Evolutionary conservation across 1,284 basidiomycete genomes (phyloP).

Genomic region (Peniophora sp.): DNA sequence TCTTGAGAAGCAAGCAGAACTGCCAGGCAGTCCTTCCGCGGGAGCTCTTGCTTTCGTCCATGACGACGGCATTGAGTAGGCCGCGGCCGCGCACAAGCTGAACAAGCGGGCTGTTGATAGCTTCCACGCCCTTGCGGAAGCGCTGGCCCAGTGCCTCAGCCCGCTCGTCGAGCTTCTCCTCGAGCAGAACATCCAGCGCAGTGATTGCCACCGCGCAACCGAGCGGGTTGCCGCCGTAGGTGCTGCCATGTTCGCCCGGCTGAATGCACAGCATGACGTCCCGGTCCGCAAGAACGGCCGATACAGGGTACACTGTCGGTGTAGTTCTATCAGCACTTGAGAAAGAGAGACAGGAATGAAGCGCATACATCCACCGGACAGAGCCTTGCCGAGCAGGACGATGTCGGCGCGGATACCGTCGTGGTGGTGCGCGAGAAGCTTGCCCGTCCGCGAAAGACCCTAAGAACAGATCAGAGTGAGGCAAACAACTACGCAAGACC

Average conservation of each 20-base stretch:
- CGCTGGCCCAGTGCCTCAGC: constrained; percentile 74
- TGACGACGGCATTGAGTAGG: constrained; percentile 90
- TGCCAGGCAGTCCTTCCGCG: constrained; percentile 91
- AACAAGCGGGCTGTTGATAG: constrained; percentile 65
- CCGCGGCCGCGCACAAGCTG: constrained; percentile 79
- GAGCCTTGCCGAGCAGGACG: constrained; percentile 90
- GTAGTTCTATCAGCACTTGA: background rate
- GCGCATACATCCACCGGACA: constrained; percentile 79
- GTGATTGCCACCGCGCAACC: constrained; percentile 93
- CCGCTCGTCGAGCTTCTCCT: constrained; percentile 78
- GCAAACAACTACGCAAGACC: too few relatives aligned
- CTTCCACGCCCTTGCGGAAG: constrained; percentile 67
- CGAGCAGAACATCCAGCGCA: constrained; percentile 81
- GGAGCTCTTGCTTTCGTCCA: constrained; percentile 74
- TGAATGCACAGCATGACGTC: constrained; percentile 93
- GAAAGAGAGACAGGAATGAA: constrained; percentile 2
- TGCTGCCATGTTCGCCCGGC: constrained; percentile 98
- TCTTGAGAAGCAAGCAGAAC: constrained; percentile 89
- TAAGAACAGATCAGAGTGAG: constrained; percentile 22
- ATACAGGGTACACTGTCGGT: constrained; percentile 84
- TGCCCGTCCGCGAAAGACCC: constrained; percentile 81
- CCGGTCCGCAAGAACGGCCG: constrained; percentile 84
- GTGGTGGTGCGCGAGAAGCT: constrained; percentile 86
- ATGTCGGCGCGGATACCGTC: constrained; percentile 89
- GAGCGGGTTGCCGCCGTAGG: constrained; percentile 92